These are phyloP conservation scores for Trichoderma sp. DNA, from an alignment of 2,329 filamentous ascomycete species.

Conservation along the genomic window DNA sequence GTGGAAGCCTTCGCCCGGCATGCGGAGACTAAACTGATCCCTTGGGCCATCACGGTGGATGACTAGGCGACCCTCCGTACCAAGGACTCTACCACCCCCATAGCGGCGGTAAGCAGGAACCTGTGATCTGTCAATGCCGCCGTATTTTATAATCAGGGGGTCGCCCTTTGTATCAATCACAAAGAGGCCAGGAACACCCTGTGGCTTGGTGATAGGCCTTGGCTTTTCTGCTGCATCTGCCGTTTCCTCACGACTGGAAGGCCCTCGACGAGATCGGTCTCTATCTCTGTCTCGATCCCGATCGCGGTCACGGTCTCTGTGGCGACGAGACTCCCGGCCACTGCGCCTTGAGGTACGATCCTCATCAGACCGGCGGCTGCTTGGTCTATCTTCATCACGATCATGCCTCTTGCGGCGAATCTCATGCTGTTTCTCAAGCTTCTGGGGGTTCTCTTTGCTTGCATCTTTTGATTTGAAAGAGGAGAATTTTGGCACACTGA, in stretches of 20 bases:
- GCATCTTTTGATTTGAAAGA: constrained; percentile 63
- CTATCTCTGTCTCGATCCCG: neutral
- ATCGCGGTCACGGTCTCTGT: neutral
- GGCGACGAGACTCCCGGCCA: constrained; percentile 27
- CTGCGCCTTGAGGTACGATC: constrained; percentile 23
- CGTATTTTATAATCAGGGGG: constrained; percentile 71
- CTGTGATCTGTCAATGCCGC: constrained; percentile 68
- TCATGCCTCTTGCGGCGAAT: constrained; percentile 24
- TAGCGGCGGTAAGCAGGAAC: constrained; percentile 70
- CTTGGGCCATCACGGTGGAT: constrained; percentile 67
- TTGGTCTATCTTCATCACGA: constrained; percentile 18
- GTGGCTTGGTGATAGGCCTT: neutral
- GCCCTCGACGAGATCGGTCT: neutral
- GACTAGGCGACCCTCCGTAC: constrained; percentile 57
- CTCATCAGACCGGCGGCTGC: constrained; percentile 18
- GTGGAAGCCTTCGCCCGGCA: constrained; percentile 43
- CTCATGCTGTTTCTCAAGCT: constrained; percentile 19
- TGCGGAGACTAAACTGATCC: constrained; percentile 55
- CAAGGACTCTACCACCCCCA: constrained; percentile 71
- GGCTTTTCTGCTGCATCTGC: neutral
- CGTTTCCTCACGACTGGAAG: constrained; percentile 8
- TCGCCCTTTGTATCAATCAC: constrained; percentile 76
- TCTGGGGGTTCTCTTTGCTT: constrained; percentile 37
- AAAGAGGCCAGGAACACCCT: constrained; percentile 44
- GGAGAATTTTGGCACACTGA: constrained; percentile 63